These are phyloP conservation scores for Hirschfeldia incana DNA, from an alignment of 345 rosid species.

Conservation along the genomic window DNA sequence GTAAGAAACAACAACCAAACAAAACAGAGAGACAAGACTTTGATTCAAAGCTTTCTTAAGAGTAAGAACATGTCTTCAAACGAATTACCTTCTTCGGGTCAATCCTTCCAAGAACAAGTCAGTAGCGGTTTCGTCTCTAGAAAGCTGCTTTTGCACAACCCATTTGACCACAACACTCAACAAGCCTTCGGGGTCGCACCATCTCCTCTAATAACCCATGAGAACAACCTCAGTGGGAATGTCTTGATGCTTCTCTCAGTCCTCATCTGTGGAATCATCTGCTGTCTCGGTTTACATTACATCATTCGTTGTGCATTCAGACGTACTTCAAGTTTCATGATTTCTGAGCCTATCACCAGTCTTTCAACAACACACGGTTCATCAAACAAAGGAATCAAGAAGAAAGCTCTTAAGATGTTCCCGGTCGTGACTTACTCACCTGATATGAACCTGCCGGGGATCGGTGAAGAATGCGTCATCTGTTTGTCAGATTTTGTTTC, in stretches of 20 bases:
- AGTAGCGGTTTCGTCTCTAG: not conserved
- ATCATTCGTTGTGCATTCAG: not conserved
- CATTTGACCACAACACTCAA: not conserved
- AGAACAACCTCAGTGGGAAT: not conserved
- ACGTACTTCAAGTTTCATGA: not conserved
- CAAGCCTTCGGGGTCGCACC: not conserved
- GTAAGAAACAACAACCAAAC: slow-evolving; percentile 11
- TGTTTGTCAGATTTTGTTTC: not conserved
- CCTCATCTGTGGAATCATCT: not conserved
- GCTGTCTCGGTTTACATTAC: not conserved
- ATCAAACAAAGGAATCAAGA: not conserved
- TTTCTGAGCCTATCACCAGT: not conserved
- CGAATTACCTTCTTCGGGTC: not conserved
- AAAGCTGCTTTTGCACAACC: not conserved
- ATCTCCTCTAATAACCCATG: not conserved
- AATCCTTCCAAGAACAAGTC: not conserved
- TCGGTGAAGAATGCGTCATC: not conserved
- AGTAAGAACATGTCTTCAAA: not conserved
- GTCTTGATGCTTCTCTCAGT: not conserved
- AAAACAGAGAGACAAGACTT: slow-evolving; percentile 5
- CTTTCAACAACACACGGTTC: not conserved
- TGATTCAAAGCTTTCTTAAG: not conserved
- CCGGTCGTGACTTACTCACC: not conserved
- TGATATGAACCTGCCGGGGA: not conserved
- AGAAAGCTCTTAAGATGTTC: not conserved